phyloP scores from a whole-genome alignment of 768 basidiomycete species.

The Lactarius vividus region DNA sequence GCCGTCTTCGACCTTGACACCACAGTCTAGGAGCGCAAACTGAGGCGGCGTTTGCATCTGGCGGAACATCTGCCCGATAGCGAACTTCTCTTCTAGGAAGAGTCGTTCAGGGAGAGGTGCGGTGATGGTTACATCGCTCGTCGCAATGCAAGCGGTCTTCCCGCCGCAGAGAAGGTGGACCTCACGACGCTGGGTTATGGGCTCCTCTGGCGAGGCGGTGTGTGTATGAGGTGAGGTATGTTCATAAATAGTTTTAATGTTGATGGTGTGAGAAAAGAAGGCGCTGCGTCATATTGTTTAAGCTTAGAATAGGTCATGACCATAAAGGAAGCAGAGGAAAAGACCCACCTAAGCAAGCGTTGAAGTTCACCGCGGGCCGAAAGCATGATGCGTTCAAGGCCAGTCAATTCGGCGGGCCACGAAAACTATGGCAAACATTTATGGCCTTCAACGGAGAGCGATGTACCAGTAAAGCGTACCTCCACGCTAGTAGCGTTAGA shows the following conservation, averaged over 20 bases:
- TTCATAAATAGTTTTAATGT: constrained; percentile 55
- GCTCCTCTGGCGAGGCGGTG: constrained; percentile 43
- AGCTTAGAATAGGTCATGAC: not conserved
- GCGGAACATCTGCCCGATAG: no score
- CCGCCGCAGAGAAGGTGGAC: constrained; percentile 59
- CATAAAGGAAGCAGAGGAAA: not conserved
- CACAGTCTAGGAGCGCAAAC: no score
- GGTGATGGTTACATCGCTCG: constrained; percentile 61
- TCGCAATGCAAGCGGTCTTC: constrained; percentile 58
- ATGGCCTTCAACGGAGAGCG: no score
- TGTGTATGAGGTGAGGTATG: constrained; percentile 40
- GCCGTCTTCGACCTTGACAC: no score
- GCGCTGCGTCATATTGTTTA: constrained; percentile 40
- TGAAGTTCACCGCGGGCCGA: constrained; percentile 71
- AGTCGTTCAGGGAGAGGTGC: constrained; percentile 50
- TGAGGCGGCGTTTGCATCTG: no score
- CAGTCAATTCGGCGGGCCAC: constrained; percentile 49
- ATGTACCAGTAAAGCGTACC: no score
- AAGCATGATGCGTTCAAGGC: constrained; percentile 64
- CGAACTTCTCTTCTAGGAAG: no score
- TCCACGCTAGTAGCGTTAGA: no score
- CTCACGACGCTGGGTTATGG: constrained; percentile 62
- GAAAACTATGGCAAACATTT: constrained; percentile 14
- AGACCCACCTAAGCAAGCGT: constrained; percentile 57
- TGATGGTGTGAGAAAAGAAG: constrained; percentile 61